Percentiles rank a stretch among this genome's conserved stretches.
Conservation (phyloP, 176 grass and related monocot genomes). For the Oryza brachyantha region DNA sequence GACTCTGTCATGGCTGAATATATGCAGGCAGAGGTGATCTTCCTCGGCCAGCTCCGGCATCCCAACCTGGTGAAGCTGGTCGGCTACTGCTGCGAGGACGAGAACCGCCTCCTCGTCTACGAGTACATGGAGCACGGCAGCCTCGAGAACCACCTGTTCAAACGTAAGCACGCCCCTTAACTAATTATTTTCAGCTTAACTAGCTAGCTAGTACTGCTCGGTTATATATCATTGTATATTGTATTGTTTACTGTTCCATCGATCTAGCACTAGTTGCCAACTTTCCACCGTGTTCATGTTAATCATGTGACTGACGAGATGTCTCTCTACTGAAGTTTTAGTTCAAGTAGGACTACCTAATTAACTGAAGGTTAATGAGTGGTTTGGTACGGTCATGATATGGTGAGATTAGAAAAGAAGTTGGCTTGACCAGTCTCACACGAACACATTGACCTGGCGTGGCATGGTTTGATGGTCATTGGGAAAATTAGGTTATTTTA, state of each 20-base stretch:
- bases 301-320: not conserved
- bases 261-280: not conserved
- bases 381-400: not conserved
- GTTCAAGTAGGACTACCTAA: conserved; percentile 1
- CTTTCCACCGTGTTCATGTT: not conserved
- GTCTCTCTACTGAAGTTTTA: not conserved
- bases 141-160: conserved; percentile 73
- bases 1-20: not conserved
- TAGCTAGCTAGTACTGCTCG: too few relatives aligned
- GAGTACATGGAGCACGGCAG: conserved; percentile 71
- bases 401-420: not conserved
- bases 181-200: not conserved
- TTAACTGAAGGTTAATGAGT: not conserved
- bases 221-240: too few relatives aligned
- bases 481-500: not conserved
- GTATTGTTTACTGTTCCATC: not conserved
- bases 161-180: conserved; percentile 35
- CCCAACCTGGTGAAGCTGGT: conserved; percentile 87
- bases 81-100: conserved; percentile 79
- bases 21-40: conserved; percentile 76
- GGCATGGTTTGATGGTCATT: not conserved
- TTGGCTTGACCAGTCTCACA: not conserved
- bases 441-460: not conserved
- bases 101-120: conserved; percentile 69
- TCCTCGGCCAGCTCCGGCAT: conserved; percentile 77